Evolutionary conservation across 208 protist species (phyloP), one percentile per base, ranked within the genome.

Genomic region (Porcisia hertigi): DNA sequence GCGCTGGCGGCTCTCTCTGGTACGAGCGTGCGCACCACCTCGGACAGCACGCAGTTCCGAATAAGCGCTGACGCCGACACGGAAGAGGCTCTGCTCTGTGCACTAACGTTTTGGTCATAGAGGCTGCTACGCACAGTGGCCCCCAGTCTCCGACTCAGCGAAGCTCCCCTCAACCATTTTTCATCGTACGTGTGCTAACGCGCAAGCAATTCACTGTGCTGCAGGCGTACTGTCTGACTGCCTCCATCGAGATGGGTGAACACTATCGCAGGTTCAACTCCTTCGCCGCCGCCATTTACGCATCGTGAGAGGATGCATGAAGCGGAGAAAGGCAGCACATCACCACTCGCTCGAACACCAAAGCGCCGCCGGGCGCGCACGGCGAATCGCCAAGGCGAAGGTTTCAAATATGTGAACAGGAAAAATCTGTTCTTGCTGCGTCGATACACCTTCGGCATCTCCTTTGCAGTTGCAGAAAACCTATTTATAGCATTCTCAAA

Each of bases 371-470:
- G 30, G 25, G 0, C 63, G 65, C 20, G 75, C 65, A 11, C 82
- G 77, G 34, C 78, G 82, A 59, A 81, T 65, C 8, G 78, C 79
- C 71, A 86, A 57, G 0, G 82, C 72, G 69, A 76, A 80, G 16
- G 59, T 60, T 14, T 72, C 71, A 75, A 83, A 86, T 2, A 83
- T 64, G 45, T 86, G 71, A 1, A 63, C 58, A 9, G 71, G 2
- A 75, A 86, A 23, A 83, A 83, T 47, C 60, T 72, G 55, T 75
- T 83, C 45, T 64, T 55, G 52, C 53, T 49, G 25, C 82, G 76
- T 16, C 49, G 25, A 63, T 77, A 80, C 6, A 73, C 69, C 11
- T n/a, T 14, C 12, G 64, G 69, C 63, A 80, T 72, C 30, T 69
- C 62, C 20, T 16, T n/a, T 18, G 67, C 65, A n/a, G 65, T 53